Conservation (phyloP, 2,329 filamentous ascomycete genomes). For the Periconia sp. region DNA sequence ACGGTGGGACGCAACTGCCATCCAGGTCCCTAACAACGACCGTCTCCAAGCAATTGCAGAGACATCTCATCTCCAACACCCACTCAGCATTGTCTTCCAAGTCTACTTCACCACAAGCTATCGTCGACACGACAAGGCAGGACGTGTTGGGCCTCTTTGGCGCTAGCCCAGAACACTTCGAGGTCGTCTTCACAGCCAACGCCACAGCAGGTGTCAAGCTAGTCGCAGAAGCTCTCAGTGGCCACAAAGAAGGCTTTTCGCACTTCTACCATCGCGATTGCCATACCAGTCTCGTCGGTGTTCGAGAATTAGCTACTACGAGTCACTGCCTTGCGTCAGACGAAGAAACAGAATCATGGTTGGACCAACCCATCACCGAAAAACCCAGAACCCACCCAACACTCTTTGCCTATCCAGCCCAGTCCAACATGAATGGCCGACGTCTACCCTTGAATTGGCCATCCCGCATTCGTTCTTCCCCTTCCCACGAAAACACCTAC, state of each 20-base stretch:
- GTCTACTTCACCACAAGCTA: conserved; percentile 57
- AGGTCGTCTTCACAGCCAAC: conserved; percentile 90
- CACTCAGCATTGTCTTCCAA: conserved; percentile 66
- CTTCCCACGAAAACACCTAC: conserved; percentile 44
- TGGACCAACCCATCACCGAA: conserved; percentile 38
- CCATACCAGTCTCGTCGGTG: conserved; percentile 84
- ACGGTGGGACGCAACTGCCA: conserved; percentile 51
- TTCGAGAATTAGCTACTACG: conserved; percentile 65
- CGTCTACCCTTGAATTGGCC: conserved; percentile 69
- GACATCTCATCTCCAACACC: conserved; percentile 67
- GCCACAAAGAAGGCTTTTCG: conserved; percentile 65
- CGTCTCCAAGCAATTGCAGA: conserved; percentile 58
- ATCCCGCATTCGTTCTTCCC: conserved; percentile 16
- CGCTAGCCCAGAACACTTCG: conserved; percentile 77
- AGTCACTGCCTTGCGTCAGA: conserved; percentile 68
- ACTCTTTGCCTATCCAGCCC: conserved; percentile 79
- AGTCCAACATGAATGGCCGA: conserved; percentile 88
- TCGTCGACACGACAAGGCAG: conserved; percentile 53
- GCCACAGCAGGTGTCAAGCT: conserved; percentile 88
- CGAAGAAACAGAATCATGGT: conserved; percentile 66
- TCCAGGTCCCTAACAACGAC: conserved; percentile 59
- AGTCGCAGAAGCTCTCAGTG: conserved; percentile 73
- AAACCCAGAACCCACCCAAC: conserved; percentile 5
- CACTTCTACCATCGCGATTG: conserved; percentile 81
- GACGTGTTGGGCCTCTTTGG: conserved; percentile 70